phyloP scores from a whole-genome alignment of 2,329 filamentous ascomycete genomes.

The Rutstroemia sp. region DNA sequence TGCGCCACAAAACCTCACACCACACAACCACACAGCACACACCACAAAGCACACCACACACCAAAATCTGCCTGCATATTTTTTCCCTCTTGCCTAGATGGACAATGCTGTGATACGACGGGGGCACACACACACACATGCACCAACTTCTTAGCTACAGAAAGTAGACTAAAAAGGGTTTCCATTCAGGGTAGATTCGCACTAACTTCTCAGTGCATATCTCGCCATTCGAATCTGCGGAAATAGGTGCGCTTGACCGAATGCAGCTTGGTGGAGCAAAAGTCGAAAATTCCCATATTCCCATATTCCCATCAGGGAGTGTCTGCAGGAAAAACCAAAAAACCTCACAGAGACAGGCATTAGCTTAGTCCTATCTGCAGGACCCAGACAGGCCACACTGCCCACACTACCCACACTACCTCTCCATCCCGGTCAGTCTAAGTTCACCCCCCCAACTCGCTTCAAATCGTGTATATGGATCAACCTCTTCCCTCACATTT shows the following conservation, averaged over 20 bases:
- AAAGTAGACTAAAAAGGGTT: background rate
- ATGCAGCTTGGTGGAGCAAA: background rate
- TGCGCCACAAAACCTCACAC: background rate
- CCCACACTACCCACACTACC: conserved; percentile 3
- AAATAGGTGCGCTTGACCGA: background rate
- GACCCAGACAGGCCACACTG: conserved; percentile 16
- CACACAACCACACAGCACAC: background rate
- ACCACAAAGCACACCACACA: too few relatives aligned
- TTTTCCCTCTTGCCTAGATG: too few relatives aligned
- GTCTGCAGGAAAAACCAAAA: too few relatives aligned
- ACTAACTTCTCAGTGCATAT: background rate
- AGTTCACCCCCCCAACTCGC: conserved; percentile 4
- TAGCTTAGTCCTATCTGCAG: conserved; percentile 8
- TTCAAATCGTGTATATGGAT: conserved; percentile 17
- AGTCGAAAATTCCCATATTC: background rate
- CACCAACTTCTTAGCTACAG: background rate
- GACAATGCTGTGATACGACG: too few relatives aligned
- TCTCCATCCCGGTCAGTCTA: background rate
- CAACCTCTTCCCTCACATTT: conserved; percentile 12
- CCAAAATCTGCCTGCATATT: too few relatives aligned
- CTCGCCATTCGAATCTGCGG: too few relatives aligned
- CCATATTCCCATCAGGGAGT: too few relatives aligned
- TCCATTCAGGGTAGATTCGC: background rate
- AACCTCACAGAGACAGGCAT: conserved; percentile 10
- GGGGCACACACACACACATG: background rate